Conservation (phyloP, 176 grass and related monocot species). For the Cenchrus fungigraminus region DNA sequence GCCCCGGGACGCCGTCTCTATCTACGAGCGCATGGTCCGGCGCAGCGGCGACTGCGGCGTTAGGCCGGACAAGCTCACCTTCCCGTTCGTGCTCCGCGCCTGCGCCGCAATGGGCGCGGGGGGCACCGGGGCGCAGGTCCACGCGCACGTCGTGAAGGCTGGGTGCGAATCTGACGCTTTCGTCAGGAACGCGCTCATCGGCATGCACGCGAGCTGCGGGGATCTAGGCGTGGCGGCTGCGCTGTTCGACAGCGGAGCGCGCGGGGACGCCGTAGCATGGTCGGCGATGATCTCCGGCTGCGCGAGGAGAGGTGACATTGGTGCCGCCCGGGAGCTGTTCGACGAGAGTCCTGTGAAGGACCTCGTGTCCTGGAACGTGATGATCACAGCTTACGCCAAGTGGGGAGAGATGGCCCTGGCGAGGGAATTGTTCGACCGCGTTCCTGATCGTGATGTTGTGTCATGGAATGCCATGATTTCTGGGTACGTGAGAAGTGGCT, state of each 20-base stretch:
- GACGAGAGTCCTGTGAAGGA: slow-evolving; percentile 75
- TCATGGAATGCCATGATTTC: slow-evolving; percentile 91
- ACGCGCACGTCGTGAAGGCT: slow-evolving; percentile 54
- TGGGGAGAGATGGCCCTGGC: slow-evolving; percentile 64
- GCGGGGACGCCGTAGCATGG: slow-evolving; percentile 76
- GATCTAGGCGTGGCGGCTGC: slow-evolving; percentile 54
- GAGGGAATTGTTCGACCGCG: slow-evolving; percentile 66
- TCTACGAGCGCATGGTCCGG: slow-evolving; percentile 58
- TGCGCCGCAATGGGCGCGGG: slow-evolving; percentile 65
- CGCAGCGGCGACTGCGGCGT: slow-evolving; percentile 26
- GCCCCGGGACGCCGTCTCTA: slow-evolving; percentile 60
- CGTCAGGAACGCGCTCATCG: slow-evolving; percentile 82
- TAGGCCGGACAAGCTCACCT: slow-evolving; percentile 75
- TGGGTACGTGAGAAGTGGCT: slow-evolving; percentile 65
- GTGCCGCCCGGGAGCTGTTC: slow-evolving; percentile 68
- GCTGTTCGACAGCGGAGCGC: slow-evolving; percentile 57
- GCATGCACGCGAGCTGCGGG: slow-evolving; percentile 78
- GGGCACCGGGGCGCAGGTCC: slow-evolving; percentile 65
- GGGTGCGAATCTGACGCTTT: slow-evolving; percentile 65
- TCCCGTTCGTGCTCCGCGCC: slow-evolving; percentile 84
- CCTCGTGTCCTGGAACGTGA: slow-evolving; percentile 81
- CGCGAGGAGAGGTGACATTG: slow-evolving; percentile 67
- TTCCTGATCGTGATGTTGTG: slow-evolving; percentile 64
- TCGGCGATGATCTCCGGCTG: slow-evolving; percentile 72
- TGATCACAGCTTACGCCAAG: slow-evolving; percentile 80